phyloP scores from a whole-genome alignment of 306 rosid species.

The Macrotyloma uniflorum region DNA sequence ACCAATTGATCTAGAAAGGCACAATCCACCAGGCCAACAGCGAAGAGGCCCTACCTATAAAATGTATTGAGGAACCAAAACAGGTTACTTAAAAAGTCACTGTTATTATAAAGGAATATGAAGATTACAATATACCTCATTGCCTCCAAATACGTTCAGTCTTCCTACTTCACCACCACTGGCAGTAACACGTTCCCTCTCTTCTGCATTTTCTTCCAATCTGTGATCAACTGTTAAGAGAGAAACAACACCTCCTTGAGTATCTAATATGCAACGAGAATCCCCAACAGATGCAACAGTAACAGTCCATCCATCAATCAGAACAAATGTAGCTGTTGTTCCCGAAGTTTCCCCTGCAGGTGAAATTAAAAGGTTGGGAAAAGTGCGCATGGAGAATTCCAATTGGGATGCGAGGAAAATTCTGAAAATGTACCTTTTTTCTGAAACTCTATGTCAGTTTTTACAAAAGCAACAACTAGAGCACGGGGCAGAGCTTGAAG shows the following conservation, averaged over 20 bases:
- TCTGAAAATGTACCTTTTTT: slow-evolving; percentile 57
- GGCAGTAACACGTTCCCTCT: slow-evolving; percentile 94
- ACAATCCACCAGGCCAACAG: slow-evolving; percentile 99
- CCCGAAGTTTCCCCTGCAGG: slow-evolving; percentile 88
- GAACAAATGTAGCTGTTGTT: slow-evolving; percentile 88
- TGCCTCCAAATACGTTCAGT: slow-evolving; percentile 88
- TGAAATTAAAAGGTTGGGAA: slow-evolving; percentile 24
- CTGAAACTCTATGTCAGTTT: slow-evolving; percentile 94
- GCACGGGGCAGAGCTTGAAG: slow-evolving; percentile 93
- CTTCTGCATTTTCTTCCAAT: slow-evolving; percentile 90
- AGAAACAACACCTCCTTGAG: slow-evolving; percentile 88
- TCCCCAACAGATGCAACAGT: slow-evolving; percentile 94
- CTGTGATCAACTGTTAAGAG: slow-evolving; percentile 95
- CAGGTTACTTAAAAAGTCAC: not conserved
- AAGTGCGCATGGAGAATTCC: slow-evolving; percentile 16
- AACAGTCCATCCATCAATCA: slow-evolving; percentile 87
- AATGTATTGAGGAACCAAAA: slow-evolving; percentile 27
- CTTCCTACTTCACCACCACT: slow-evolving; percentile 99
- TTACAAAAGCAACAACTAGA: slow-evolving; percentile 84
- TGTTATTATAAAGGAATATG: slow-evolving; percentile 23
- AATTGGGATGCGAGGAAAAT: not conserved
- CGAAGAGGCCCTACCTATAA: slow-evolving; percentile 90
- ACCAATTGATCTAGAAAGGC: slow-evolving; percentile 92
- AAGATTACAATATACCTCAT: slow-evolving; percentile 58
- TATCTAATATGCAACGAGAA: slow-evolving; percentile 91